Conservation (phyloP, 176 grass and related monocot species). For the Paspalum vaginatum region DNA sequence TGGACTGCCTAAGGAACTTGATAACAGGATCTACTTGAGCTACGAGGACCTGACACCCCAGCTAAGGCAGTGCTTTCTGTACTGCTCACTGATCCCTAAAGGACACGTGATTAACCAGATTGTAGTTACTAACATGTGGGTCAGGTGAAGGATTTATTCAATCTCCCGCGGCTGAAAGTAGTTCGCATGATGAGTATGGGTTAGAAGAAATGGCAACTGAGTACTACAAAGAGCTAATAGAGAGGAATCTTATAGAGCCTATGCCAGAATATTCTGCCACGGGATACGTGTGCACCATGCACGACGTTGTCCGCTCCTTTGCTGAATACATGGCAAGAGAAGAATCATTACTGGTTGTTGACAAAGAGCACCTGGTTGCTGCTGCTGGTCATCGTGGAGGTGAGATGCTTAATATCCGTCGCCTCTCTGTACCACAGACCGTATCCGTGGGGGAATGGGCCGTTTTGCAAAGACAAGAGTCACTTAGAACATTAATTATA, state of each 20-base stretch:
- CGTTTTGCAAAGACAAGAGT: neutral
- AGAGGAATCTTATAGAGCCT: constrained; percentile 33
- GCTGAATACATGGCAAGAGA: constrained; percentile 7
- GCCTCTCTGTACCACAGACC: neutral
- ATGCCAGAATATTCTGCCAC: rapidly evolving
- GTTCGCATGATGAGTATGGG: neutral
- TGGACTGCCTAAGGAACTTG: neutral
- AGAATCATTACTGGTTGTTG: neutral
- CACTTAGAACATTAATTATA: constrained; percentile 20
- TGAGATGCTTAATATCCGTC: neutral
- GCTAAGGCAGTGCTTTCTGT: constrained; percentile 38
- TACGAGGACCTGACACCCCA: constrained; percentile 24
- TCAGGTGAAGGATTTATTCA: constrained; percentile 33
- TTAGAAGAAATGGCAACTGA: neutral
- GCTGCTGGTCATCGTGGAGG: too few species aligned
- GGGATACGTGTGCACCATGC: neutral
- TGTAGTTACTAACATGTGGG: neutral
- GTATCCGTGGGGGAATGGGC: neutral
- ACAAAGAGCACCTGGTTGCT: neutral
- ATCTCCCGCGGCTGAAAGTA: rapidly evolving
- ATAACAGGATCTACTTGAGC: constrained; percentile 15
- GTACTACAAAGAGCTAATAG: neutral
- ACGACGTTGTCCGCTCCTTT: constrained; percentile 20
- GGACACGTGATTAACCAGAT: rapidly evolving
- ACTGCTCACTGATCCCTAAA: constrained; percentile 27